Conservation (phyloP, 2,329 filamentous ascomycete species). For the Talaromyces sp. region DNA sequence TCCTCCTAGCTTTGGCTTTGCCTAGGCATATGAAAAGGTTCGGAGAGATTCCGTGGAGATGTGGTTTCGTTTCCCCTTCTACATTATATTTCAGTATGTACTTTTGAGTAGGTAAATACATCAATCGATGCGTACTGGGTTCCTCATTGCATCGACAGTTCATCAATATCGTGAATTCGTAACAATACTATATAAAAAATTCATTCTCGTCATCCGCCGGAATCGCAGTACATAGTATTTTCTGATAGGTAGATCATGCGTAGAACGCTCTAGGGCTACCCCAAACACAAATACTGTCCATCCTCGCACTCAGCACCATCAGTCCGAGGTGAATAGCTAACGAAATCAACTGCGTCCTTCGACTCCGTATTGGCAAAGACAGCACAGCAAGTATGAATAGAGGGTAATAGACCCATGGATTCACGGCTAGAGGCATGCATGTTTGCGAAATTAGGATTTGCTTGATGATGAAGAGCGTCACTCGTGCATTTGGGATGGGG, state of each 20-base stretch:
- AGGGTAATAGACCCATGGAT: conserved; percentile 62
- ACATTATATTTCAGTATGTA: conserved; percentile 17
- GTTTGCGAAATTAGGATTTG: conserved; percentile 61
- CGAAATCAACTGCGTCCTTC: conserved; percentile 40
- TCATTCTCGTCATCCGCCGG: neutral
- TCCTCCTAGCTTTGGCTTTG: neutral
- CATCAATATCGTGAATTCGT: neutral
- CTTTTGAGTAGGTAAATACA: neutral
- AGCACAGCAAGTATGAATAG: conserved; percentile 66
- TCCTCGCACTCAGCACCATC: conserved; percentile 41
- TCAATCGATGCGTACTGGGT: neutral
- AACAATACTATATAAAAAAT: neutral
- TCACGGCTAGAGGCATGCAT: conserved; percentile 70
- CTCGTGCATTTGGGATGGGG: conserved; percentile 47
- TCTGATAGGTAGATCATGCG: neutral
- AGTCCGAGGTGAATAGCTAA: conserved; percentile 48
- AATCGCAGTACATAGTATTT: too few species aligned
- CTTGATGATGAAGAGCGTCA: conserved; percentile 67
- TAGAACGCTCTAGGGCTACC: conserved; percentile 6
- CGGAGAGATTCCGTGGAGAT: conserved; percentile 9
- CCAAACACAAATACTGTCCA: conserved; percentile 35
- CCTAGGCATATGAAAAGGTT: neutral
- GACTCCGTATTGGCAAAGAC: conserved; percentile 49
- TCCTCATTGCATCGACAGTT: neutral
- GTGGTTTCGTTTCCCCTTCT: conserved; percentile 28